These are phyloP conservation scores for Solanum pinnatisectum DNA, from an alignment of 257 asterid species.

Conservation along the genomic window DNA sequence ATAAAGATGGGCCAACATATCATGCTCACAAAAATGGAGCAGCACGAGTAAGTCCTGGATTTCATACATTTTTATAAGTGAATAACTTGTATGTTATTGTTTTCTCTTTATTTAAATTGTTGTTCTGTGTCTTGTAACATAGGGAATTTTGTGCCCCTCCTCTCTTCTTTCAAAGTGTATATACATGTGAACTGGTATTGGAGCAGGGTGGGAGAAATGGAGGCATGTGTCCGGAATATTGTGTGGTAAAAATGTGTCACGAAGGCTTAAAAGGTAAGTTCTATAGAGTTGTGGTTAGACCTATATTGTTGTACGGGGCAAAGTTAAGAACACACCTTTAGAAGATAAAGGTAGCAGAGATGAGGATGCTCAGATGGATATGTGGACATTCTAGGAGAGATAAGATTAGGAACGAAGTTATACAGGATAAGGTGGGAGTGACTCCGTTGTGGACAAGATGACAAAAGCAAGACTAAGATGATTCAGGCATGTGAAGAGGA, in stretches of 20 bases:
- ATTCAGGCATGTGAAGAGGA: neutral
- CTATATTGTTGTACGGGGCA: neutral
- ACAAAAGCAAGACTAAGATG: neutral
- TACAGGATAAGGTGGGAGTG: neutral
- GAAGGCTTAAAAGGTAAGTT: neutral
- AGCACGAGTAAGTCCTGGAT: slow-evolving; percentile 67
- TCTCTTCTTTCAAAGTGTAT: neutral
- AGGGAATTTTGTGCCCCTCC: neutral
- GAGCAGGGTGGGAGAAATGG: neutral
- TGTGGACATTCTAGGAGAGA: neutral
- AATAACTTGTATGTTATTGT: neutral
- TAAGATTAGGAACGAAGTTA: neutral
- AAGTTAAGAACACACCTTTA: neutral
- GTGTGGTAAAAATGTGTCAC: neutral
- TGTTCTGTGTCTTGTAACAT: neutral
- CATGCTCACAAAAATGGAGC: slow-evolving; percentile 92
- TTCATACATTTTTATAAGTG: neutral
- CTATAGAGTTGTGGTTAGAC: neutral
- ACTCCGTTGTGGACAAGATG: neutral
- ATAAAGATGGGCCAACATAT: slow-evolving; percentile 94
- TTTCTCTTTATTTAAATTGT: neutral
- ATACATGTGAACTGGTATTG: neutral
- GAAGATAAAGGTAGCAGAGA: neutral
- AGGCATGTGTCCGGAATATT: neutral
- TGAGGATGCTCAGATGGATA: neutral